Percentiles rank a stretch among this genome's conserved stretches.
These are phyloP conservation scores for Cercospora zeae-maydis DNA, from an alignment of 2,329 filamentous ascomycete species.

Conservation along the genomic window DNA sequence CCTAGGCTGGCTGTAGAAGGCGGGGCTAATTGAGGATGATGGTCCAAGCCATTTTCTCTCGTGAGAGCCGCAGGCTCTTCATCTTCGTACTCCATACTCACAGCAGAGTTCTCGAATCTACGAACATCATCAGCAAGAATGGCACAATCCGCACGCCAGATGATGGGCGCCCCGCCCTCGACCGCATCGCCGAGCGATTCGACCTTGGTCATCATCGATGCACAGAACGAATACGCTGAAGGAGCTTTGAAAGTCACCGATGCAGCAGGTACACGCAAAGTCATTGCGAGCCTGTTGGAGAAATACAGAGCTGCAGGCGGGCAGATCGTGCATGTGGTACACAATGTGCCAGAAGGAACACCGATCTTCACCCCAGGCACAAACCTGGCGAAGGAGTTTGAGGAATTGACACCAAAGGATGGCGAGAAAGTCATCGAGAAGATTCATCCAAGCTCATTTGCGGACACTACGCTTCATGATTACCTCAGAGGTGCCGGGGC, in stretches of 20 bases:
- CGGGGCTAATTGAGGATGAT: neutral
- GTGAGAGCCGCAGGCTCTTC: neutral
- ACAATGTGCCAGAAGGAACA: constrained; percentile 57
- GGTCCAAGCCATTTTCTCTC: neutral
- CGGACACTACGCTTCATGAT: constrained; percentile 57
- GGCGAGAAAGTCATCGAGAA: constrained; percentile 60
- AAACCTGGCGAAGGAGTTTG: constrained; percentile 57
- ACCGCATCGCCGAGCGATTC: constrained; percentile 57
- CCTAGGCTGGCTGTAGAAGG: neutral
- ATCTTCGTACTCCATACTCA: neutral
- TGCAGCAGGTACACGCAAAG: constrained; percentile 52
- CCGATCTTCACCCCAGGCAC: constrained; percentile 65
- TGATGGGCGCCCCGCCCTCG: constrained; percentile 54
- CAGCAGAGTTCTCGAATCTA: neutral
- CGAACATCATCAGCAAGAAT: constrained; percentile 7
- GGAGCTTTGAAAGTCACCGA: constrained; percentile 57
- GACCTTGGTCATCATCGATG: constrained; percentile 65
- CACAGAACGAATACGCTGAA: constrained; percentile 64
- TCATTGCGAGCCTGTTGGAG: constrained; percentile 55
- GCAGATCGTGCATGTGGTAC: constrained; percentile 60
- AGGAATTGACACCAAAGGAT: constrained; percentile 53
- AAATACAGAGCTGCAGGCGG: constrained; percentile 56
- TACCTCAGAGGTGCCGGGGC: constrained; percentile 49
- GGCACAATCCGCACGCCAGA: constrained; percentile 46
- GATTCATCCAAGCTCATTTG: constrained; percentile 57